Base-by-base conservation (phyloP, 2,329 filamentous ascomycete species). In the Alternaria sp. region DNA sequence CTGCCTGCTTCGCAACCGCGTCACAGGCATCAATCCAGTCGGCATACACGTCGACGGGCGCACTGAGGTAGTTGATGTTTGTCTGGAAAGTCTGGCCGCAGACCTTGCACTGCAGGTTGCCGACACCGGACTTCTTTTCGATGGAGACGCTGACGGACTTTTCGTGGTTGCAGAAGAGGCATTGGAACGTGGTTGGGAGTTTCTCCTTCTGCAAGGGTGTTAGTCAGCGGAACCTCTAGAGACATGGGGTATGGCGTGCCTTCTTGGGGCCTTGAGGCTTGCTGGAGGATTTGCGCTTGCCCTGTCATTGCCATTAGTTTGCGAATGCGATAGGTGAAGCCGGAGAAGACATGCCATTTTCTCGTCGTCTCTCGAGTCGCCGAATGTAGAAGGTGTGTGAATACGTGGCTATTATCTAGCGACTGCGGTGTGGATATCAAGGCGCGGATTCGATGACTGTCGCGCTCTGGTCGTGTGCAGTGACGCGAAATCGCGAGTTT, bases 11-110 rank as follows among this genome's bases (percentile, higher is more conserved):
- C 16, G 89, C 89, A 51, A 92, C 89, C 6, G 87, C 85, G 74
- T 92, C 90, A 76, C 90, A 92, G n/a, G 95, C 95, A 81, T 99
- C 95, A 65, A 99, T 92, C 95, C 95, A 99, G 79, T 98, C 95
- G 34, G 92, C 92, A 76, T 99, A 99, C 8, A 99, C 94, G 77
- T 99, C 95, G 48, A 99, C 93, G 0, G 93, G 88, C 14, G 92
- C 92, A 27, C 92, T 96, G 27, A 98, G 88, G 79, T 96, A 97
- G 79, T 97, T 97, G 76, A 97, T 94, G 56, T 89, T 89, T 60
- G 92, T 96, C 79, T 98, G 93, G 77, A 97, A 99, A 62, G 89
- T 90, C 81, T 98, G 94, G 3, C 92, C 94, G 80, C 95, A 99
- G 54, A 97, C 88, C 78, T 94, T 97, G 83, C 95, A 99, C 61